These are phyloP conservation scores for Ascochyta lentis DNA, from an alignment of 2,329 filamentous ascomycete genomes.

Conservation along the genomic window DNA sequence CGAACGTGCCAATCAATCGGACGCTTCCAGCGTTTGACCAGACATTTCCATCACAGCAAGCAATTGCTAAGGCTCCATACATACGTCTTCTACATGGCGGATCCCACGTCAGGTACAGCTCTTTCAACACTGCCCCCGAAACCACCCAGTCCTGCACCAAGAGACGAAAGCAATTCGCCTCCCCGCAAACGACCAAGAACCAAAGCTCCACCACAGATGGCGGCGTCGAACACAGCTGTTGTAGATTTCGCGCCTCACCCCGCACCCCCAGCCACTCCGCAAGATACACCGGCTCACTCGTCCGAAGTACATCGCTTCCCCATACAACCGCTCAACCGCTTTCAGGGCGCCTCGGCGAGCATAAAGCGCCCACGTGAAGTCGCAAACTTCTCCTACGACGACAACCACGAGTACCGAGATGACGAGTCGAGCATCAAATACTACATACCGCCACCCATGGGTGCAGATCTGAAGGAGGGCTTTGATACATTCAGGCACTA, in stretches of 20 bases:
- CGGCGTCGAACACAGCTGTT: neutral
- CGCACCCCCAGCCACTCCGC: neutral
- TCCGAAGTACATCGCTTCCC: slow-evolving; percentile 30
- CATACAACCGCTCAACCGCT: slow-evolving; percentile 43
- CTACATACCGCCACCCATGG: slow-evolving; percentile 79
- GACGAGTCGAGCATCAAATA: slow-evolving; percentile 83
- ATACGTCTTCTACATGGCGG: neutral
- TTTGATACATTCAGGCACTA: slow-evolving; percentile 84
- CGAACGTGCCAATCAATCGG: too few relatives aligned
- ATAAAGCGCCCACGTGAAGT: slow-evolving; percentile 71
- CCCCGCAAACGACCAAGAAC: slow-evolving; percentile 42
- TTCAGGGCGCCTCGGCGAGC: slow-evolving; percentile 42
- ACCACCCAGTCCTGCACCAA: slow-evolving; percentile 11
- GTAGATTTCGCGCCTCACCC: neutral
- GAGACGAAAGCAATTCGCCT: slow-evolving; percentile 25
- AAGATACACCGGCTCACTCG: neutral
- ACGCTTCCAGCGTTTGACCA: too few relatives aligned
- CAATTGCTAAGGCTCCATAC: neutral
- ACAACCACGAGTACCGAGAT: slow-evolving; percentile 75
- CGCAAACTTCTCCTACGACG: slow-evolving; percentile 90
- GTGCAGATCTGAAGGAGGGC: slow-evolving; percentile 77
- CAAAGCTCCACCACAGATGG: slow-evolving; percentile 39
- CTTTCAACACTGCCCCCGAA: slow-evolving; percentile 11
- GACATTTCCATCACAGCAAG: neutral
- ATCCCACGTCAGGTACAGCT: neutral